Base-by-base conservation (phyloP, 2,329 filamentous ascomycete species). In the Aspergillus sp. region DNA sequence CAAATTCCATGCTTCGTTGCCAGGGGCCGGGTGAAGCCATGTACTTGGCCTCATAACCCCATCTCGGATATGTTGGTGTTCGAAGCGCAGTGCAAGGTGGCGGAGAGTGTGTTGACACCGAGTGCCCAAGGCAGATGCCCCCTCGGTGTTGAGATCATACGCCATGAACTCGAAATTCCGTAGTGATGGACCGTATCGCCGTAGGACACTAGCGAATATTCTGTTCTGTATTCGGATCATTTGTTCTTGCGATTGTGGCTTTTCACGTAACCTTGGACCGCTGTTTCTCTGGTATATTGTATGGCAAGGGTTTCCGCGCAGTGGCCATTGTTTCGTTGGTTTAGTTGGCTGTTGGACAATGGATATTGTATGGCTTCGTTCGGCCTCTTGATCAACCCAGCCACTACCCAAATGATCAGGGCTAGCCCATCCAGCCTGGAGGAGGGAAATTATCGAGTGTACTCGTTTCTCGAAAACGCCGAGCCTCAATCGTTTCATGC, bases 41-140 rank as follows among this genome's bases (percentile, higher is more conserved):
- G 68, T 67, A 7, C 55, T 64, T 6, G 66, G 63, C 36, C 66
- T 65, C 34, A 72, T 65, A 22, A 61, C 60, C 3, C 64, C 62
- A 36, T 73, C 70, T 38, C 72, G 66, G 32, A 74, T 65, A 38
- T 73, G 70, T 2, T 65, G 67, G 57, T 74, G 72, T 39, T 68
- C 68, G 55, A 74, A 73, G 22, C 70, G 69, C 48, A 75, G 61
- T 12, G 66, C 68, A n/a, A 75, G 64, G 56, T 71, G 64, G 5
- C 64, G 67, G 42, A 75, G 61, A 17, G 57, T 62, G 39, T 60
- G 34, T 39, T 61, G 55, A 49, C 68, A 70, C 13, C 53, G 62
- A 1, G 53, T 52, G 4, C 60, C 63, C n/a, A 71, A 38, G 11
- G 67, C 65, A 41, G 58, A 59, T n/a, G 71, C 66, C 12, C 71